phyloP scores from a whole-genome alignment of 352 stramenopile genomes.

The Pythium phragmitis region DNA sequence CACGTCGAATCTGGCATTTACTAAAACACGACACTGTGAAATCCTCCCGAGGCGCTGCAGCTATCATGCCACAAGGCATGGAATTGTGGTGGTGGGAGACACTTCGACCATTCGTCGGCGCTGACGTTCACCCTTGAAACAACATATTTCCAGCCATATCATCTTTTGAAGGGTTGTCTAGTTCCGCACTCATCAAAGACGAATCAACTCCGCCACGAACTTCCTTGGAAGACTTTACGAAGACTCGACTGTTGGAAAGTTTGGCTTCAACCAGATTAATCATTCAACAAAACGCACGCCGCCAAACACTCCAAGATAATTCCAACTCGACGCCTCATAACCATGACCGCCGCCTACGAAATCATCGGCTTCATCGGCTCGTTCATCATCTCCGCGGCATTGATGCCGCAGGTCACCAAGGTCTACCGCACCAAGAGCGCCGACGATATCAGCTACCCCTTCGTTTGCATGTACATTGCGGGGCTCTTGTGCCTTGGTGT shows the following conservation, averaged over 20 bases:
- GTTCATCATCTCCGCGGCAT: slow-evolving; percentile 49
- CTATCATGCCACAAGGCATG: too few relatives aligned
- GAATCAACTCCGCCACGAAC: slow-evolving; percentile 4
- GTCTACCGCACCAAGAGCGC: slow-evolving; percentile 54
- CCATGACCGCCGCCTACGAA: slow-evolving; percentile 29
- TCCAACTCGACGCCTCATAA: background rate
- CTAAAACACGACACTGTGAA: too few relatives aligned
- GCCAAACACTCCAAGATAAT: background rate
- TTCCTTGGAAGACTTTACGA: too few relatives aligned
- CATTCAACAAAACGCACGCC: background rate
- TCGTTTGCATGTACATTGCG: slow-evolving; percentile 44
- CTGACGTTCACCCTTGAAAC: background rate
- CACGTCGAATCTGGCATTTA: too few relatives aligned
- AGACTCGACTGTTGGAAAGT: too few relatives aligned
- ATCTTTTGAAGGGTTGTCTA: background rate
- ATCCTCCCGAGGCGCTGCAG: too few relatives aligned
- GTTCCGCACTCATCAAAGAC: slow-evolving; percentile 16
- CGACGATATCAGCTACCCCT: slow-evolving; percentile 43
- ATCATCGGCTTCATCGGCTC: slow-evolving; percentile 55
- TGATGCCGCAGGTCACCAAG: slow-evolving; percentile 56
- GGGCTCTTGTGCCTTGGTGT: slow-evolving; percentile 36
- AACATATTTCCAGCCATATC: slow-evolving; percentile 6
- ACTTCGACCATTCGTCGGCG: background rate
- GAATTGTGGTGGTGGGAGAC: background rate
- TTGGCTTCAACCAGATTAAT: too few relatives aligned